A percentile compares a stretch with the other conserved stretches of the same genome.
Conservation (phyloP, 2,329 filamentous ascomycete genomes). For the Scedosporium dehoogii region DNA sequence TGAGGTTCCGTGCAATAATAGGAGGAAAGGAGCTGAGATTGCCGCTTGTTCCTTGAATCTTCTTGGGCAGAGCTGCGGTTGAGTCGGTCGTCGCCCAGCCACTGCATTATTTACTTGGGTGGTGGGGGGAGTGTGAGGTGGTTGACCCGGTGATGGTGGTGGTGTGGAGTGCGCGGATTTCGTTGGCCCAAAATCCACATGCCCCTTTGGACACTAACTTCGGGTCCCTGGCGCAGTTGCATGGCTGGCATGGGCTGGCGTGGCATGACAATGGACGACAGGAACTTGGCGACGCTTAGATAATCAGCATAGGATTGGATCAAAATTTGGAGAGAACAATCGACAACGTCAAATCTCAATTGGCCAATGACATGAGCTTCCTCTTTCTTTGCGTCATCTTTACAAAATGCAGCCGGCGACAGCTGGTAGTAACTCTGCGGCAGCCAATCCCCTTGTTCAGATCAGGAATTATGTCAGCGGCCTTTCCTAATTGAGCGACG, state of each 20-base stretch:
- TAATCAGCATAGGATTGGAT: no score
- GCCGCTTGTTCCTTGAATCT: background rate
- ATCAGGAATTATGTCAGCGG: background rate
- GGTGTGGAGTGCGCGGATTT: background rate
- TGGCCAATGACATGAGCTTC: background rate
- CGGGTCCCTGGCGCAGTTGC: background rate
- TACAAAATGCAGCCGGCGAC: background rate
- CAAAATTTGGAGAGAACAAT: no score
- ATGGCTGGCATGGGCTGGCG: background rate
- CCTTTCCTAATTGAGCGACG: background rate
- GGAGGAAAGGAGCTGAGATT: background rate
- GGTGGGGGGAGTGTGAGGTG: background rate
- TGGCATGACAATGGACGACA: no score
- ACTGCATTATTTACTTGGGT: slow-evolving; percentile 6
- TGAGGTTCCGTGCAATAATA: background rate
- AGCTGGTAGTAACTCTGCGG: background rate
- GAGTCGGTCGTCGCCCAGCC: slow-evolving; percentile 2
- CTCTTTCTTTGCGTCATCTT: no score
- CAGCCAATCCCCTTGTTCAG: background rate
- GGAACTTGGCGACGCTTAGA: no score
- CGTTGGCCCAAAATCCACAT: background rate
- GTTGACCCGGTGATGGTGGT: slow-evolving; percentile 1
- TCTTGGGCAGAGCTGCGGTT: no score
- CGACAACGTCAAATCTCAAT: background rate
- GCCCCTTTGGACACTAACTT: background rate